phyloP scores from a whole-genome alignment of 805 yeast genomes.

The Kodamaea jinghongensis region DNA sequence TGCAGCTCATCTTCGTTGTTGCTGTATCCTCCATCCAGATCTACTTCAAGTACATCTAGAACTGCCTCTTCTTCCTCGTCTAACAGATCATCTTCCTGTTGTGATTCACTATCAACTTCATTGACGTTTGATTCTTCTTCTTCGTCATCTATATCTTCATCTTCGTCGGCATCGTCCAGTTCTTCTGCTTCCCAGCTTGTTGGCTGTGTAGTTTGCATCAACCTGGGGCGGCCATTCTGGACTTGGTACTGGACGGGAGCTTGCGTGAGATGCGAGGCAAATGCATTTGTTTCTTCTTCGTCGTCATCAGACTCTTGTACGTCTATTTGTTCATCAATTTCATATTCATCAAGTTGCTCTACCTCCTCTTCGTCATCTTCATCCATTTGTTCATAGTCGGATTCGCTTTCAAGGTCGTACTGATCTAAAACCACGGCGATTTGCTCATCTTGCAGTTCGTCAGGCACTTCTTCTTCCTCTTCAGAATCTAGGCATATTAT shows the following conservation, averaged over 20 bases:
- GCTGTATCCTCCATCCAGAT: constrained; percentile 1
- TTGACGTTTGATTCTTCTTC: constrained; percentile 9
- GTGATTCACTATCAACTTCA: constrained; percentile 4
- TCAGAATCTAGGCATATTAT: constrained; percentile 6
- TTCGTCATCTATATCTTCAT: not conserved
- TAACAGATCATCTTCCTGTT: not conserved
- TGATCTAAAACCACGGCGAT: too few relatives aligned
- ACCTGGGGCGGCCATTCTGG: constrained; percentile 9
- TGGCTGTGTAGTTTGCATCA: constrained; percentile 1
- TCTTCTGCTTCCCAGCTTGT: constrained; percentile 2
- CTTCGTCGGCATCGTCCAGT: not conserved
- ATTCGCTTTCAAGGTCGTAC: not conserved
- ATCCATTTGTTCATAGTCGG: constrained; percentile 1
- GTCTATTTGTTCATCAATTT: constrained; percentile 8
- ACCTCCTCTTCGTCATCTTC: constrained; percentile 1
- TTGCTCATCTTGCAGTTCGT: too few relatives aligned
- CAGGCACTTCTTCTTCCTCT: not conserved
- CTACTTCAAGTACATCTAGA: constrained; percentile 1
- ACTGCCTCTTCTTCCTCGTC: constrained; percentile 4
- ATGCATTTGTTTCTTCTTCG: constrained; percentile 3
- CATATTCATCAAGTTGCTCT: constrained; percentile 9
- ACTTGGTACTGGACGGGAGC: not conserved
- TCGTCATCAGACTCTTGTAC: not conserved
- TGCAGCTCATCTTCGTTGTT: constrained; percentile 3
- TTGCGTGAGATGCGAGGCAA: not conserved